These are phyloP conservation scores for Lippia alba DNA, from an alignment of 305 asterid species.

Conservation along the genomic window DNA sequence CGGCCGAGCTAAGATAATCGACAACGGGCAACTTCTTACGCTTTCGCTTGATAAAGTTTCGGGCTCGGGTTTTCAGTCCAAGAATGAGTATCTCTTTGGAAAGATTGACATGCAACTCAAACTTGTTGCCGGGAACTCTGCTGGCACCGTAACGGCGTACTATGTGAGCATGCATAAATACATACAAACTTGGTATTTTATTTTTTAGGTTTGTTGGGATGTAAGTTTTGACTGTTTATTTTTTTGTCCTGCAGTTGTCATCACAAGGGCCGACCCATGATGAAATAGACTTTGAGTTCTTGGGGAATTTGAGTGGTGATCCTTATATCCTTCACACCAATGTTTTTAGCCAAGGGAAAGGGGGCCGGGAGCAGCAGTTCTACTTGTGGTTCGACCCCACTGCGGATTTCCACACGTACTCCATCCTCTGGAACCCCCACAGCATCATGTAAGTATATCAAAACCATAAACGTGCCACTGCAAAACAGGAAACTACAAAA, in stretches of 20 bases:
- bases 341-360: constrained; percentile 54
- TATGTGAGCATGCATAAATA: constrained; percentile 34
- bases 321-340: constrained; percentile 61
- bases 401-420: constrained; percentile 57
- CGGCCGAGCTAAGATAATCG: constrained; percentile 47
- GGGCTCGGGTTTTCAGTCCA: constrained; percentile 64
- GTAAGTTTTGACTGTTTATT: background rate
- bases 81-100: constrained; percentile 49
- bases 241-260: constrained; percentile 44
- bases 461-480: background rate
- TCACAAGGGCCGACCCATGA: constrained; percentile 62
- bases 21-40: constrained; percentile 51
- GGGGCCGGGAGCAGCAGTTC: constrained; percentile 62
- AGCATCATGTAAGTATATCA: constrained; percentile 46
- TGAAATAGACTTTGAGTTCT: constrained; percentile 65
- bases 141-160: constrained; percentile 64
- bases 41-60: constrained; percentile 51
- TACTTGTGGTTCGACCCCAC: constrained; percentile 65
- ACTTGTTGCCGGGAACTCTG: constrained; percentile 60
- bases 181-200: background rate
- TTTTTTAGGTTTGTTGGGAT: background rate
- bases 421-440: constrained; percentile 63
- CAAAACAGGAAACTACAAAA: background rate
- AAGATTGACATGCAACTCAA: constrained; percentile 60
- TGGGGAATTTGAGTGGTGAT: constrained; percentile 52